These are phyloP conservation scores for Aspergillaceae sp. DNA, from an alignment of 2,329 filamentous ascomycete species.

Conservation along the genomic window DNA sequence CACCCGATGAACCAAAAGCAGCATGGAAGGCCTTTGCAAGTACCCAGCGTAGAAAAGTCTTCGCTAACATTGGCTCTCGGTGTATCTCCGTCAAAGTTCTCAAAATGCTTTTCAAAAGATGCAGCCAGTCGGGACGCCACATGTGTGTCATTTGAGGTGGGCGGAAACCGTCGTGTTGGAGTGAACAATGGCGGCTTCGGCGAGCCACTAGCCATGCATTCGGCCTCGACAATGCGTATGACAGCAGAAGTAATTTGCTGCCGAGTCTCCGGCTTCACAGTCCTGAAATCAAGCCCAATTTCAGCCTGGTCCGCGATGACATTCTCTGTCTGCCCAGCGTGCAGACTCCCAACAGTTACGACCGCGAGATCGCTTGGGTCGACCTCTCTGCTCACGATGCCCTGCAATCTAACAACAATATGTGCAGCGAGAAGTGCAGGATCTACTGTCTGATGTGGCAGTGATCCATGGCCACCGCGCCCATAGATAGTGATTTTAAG, in stretches of 20 bases:
- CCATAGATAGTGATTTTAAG: slow-evolving; percentile 50
- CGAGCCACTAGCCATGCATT: slow-evolving; percentile 45
- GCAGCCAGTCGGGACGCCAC: slow-evolving; percentile 38
- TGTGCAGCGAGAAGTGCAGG: slow-evolving; percentile 51
- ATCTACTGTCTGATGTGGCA: slow-evolving; percentile 49
- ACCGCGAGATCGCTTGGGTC: slow-evolving; percentile 47
- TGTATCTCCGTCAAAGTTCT: slow-evolving; percentile 24
- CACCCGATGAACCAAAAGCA: slow-evolving; percentile 53
- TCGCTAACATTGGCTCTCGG: slow-evolving; percentile 40
- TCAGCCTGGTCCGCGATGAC: slow-evolving; percentile 50
- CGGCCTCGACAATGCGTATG: slow-evolving; percentile 48
- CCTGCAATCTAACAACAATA: slow-evolving; percentile 51
- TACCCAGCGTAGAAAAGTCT: slow-evolving; percentile 51
- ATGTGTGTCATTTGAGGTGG: slow-evolving; percentile 44
- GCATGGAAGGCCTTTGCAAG: slow-evolving; percentile 41
- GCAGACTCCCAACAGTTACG: slow-evolving; percentile 51
- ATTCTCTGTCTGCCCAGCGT: slow-evolving; percentile 53
- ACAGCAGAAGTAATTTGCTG: slow-evolving; percentile 41
- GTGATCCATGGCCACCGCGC: slow-evolving; percentile 50
- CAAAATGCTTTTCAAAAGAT: slow-evolving; percentile 43
- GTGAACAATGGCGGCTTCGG: slow-evolving; percentile 39
- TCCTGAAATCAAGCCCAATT: slow-evolving; percentile 48
- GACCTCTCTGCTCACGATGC: slow-evolving; percentile 49
- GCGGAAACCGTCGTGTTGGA: slow-evolving; percentile 43
- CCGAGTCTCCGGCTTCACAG: slow-evolving; percentile 39